A percentile compares a stretch with the other conserved stretches of the same genome.
Conservation (phyloP, 1,284 basidiomycete species). For the Amylostereum areolatum region DNA sequence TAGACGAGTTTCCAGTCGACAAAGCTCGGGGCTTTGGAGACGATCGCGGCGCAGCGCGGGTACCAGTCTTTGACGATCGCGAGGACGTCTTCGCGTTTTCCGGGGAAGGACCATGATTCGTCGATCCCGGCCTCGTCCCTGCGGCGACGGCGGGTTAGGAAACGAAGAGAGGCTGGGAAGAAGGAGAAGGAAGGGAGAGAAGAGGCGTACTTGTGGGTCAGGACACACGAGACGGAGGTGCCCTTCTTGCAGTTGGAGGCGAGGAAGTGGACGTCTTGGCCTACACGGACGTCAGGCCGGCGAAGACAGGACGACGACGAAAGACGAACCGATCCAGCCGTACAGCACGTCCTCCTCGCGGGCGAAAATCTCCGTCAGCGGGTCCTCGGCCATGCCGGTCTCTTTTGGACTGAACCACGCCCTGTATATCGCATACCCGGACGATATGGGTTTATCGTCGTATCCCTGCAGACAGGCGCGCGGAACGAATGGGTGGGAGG, state of each 20-base stretch:
- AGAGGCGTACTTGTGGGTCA: slow-evolving; percentile 18
- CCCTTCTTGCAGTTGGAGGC: slow-evolving; percentile 15
- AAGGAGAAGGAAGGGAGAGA: neutral
- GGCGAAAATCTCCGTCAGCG: slow-evolving; percentile 16
- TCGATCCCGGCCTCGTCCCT: slow-evolving; percentile 21
- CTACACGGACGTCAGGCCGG: slow-evolving; percentile 4
- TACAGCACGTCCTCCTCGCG: slow-evolving; percentile 17
- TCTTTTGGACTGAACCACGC: slow-evolving; percentile 22
- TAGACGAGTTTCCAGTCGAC: slow-evolving; percentile 26
- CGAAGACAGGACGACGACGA: neutral
- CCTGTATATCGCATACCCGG: slow-evolving; percentile 24
- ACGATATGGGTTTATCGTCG: slow-evolving; percentile 22
- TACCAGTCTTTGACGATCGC: slow-evolving; percentile 23
- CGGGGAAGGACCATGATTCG: slow-evolving; percentile 19
- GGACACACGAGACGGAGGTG: slow-evolving; percentile 18
- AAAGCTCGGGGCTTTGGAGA: slow-evolving; percentile 20
- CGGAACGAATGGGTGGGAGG: neutral
- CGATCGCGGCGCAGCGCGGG: slow-evolving; percentile 21
- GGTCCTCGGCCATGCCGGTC: slow-evolving; percentile 19
- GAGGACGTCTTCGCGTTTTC: slow-evolving; percentile 22
- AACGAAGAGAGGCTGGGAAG: neutral
- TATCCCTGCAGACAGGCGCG: slow-evolving; percentile 15
- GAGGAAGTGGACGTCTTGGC: slow-evolving; percentile 22
- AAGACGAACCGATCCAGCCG: slow-evolving; percentile 17
- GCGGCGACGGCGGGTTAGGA: neutral